Evolutionary conservation across 768 basidiomycete genomes (phyloP).

Genomic region (Trametes meyenii): DNA sequence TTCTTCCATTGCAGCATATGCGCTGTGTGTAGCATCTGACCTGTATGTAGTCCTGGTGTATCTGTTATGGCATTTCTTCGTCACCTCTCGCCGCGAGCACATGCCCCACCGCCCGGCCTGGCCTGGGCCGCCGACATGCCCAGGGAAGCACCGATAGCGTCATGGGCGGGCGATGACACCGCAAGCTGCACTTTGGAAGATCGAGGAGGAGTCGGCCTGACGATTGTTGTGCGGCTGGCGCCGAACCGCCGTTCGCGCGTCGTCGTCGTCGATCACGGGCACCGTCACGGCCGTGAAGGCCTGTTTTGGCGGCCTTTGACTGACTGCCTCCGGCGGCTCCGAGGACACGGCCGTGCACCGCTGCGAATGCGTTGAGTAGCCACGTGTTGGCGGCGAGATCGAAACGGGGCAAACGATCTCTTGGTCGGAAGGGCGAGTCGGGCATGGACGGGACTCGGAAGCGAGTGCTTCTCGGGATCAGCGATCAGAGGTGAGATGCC

Average conservation of each 20-base stretch:
- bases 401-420: background rate
- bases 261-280: background rate
- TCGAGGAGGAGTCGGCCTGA: too few species aligned
- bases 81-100: background rate
- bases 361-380: constrained; percentile 8
- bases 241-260: background rate
- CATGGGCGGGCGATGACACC: background rate
- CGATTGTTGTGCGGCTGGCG: too few species aligned
- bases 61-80: background rate
- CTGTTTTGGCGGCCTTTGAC: background rate
- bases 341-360: background rate
- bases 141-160: background rate
- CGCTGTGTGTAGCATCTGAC: constrained; percentile 21
- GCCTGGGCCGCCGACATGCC: background rate
- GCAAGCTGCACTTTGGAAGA: too few species aligned
- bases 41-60: constrained; percentile 1
- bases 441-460: background rate
- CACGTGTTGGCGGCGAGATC: constrained; percentile 1
- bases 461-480: constrained; percentile 10
- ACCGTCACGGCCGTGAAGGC: background rate
- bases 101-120: background rate
- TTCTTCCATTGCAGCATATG: constrained; percentile 11
- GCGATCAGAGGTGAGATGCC: constrained; percentile 9
- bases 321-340: background rate
- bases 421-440: background rate